Base-by-base conservation (phyloP, 352 stramenopile species). In the Phytophthora pluvialis region DNA sequence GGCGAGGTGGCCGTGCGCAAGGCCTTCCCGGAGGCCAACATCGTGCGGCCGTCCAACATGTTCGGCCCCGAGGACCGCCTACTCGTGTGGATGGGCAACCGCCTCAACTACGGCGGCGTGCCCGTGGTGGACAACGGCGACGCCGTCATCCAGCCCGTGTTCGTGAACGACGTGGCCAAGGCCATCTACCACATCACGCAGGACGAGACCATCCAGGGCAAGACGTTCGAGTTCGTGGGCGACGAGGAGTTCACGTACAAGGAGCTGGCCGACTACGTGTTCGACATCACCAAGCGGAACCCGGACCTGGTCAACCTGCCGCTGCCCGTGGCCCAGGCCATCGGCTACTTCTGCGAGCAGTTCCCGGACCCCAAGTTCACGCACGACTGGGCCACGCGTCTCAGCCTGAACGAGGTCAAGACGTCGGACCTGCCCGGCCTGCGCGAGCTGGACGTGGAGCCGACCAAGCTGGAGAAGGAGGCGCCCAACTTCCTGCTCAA, bases 191-290 rank as follows among this genome's bases (percentile, higher is more conserved):
- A 88, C 59, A 78, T 94, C 45, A 82, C 67, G 45, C 81, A 91
- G 73, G 86, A 96, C 72, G 48, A 68, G 59, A 91, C 63, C 64
- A 95, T 98, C 69, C 86, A 97, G 48, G 95, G 96, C 52, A 84
- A 97, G 65, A 97, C 86, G 6, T 98, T 99, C 47, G 94, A 99
- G 73, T 91, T 98, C 63, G 97, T 97, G 52, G 97, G 97, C 32
- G 93, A 98, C 25, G 90, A 98, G 50, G 94, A 99, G 78, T 99
- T 99, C 72, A 96, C 96, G 52, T 94, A 98, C 77, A 97, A 97
- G 67, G 96, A 99, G 73, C 70, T 99, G n/a, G 96, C 89, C 15
- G 92, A 98, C 63, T 99, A 98, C 75, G 90, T 99, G 36, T 97
- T 98, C 60, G 94, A 99, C 56, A 76, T 85, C 55, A 97, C 86